Evolutionary conservation across 495 filamentous ascomycete species (phyloP).

Genomic region (Penicillium maclennaniae): DNA sequence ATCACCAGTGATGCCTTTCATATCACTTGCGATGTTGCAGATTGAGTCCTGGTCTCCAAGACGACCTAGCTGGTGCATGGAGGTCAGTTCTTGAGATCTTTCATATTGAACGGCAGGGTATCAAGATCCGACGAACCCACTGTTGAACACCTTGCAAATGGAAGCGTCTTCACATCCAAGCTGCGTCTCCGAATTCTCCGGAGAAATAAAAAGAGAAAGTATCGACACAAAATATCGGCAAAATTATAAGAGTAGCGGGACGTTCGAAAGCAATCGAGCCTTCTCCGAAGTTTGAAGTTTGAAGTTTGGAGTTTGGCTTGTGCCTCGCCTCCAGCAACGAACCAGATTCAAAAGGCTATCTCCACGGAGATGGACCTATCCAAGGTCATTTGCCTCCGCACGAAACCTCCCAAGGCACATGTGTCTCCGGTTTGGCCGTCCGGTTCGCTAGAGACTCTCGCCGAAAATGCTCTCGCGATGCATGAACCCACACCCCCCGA

Average conservation of each 20-base stretch:
- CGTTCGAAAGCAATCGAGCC: neutral
- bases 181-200: neutral
- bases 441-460: conserved; percentile 21
- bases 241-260: neutral
- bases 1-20: conserved; percentile 5
- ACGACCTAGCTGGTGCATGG: neutral
- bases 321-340: conserved; percentile 12
- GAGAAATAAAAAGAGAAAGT: neutral
- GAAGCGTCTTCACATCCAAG: neutral
- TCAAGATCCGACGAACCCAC: neutral
- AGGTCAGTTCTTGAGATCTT: neutral
- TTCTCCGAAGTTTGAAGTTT: conserved; percentile 7
- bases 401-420: neutral
- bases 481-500: conserved; percentile 2
- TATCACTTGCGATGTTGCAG: neutral
- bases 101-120: neutral
- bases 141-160: neutral
- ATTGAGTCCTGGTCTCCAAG: neutral
- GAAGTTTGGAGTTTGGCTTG: neutral
- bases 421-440: conserved; percentile 18
- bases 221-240: neutral
- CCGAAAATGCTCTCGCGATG: conserved; percentile 8
- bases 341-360: neutral
- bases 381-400: neutral
- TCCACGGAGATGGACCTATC: conserved; percentile 6